Evolutionary conservation across 148 eudicot species (phyloP).

Genomic region (Rhododendron molle): DNA sequence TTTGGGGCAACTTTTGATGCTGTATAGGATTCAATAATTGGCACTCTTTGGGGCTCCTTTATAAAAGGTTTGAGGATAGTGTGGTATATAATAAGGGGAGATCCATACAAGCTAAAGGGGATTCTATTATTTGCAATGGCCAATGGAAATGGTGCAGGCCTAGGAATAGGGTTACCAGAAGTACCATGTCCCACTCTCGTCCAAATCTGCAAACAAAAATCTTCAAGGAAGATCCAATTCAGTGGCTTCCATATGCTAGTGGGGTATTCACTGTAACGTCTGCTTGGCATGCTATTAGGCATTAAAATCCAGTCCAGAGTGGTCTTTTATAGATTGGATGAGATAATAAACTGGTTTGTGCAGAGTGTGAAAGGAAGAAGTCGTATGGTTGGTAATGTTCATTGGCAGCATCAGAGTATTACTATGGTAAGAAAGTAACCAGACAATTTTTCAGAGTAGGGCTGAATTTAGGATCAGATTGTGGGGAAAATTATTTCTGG

Average conservation of each 20-base stretch:
- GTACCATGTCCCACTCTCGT: neutral
- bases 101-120: neutral
- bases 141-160: neutral
- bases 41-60: neutral
- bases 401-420: neutral
- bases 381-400: neutral
- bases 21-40: too few relatives aligned
- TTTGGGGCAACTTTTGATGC: neutral
- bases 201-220: neutral
- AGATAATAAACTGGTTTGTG: neutral
- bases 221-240: neutral
- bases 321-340: neutral
- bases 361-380: neutral
- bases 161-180: neutral
- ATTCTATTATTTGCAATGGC: neutral
- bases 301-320: neutral
- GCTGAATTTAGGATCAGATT: neutral
- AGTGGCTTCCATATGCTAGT: neutral
- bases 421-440: neutral
- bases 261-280: neutral
- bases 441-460: neutral
- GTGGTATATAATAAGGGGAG: neutral
- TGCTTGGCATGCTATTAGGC: neutral
- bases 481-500: neutral
- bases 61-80: neutral